Evolutionary conservation across 176 grass and related monocot species (phyloP).

Genomic region (Carex pumila): DNA sequence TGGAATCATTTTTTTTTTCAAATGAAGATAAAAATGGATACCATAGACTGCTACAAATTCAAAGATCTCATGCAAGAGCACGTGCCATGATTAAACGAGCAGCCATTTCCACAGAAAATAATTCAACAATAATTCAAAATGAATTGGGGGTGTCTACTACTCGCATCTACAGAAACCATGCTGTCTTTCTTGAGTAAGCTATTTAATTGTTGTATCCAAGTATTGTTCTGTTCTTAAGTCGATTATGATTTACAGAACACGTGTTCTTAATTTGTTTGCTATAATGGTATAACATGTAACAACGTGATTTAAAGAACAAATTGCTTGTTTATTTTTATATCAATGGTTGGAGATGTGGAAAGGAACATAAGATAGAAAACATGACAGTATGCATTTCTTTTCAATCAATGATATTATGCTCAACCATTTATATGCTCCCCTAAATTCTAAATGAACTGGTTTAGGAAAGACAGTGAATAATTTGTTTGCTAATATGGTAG

Average conservation of each 20-base stretch:
- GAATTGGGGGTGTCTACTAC: conserved; percentile 1
- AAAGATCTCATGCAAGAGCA: background rate
- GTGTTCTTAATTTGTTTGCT: background rate
- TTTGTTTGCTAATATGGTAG: background rate
- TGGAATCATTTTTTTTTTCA: background rate
- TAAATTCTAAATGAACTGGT: background rate
- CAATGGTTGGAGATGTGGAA: too few relatives aligned
- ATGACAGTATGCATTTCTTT: too few relatives aligned
- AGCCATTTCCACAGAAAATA: background rate
- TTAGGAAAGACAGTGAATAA: background rate
- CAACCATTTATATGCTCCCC: background rate
- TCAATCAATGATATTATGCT: too few relatives aligned
- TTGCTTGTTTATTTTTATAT: too few relatives aligned
- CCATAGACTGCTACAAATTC: background rate
- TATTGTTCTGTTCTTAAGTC: background rate
- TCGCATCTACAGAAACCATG: conserved; percentile 7
- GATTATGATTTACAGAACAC: background rate
- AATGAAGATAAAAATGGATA: conserved; percentile 1
- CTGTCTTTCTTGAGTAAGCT: background rate
- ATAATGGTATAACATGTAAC: background rate
- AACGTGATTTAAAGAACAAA: background rate
- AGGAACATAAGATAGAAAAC: too few relatives aligned
- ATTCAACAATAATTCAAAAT: background rate
- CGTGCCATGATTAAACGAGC: background rate
- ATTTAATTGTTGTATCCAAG: background rate